Evolutionary conservation across 2,329 filamentous ascomycete genomes (phyloP), one percentile per base, ranked within the genome.

Genomic region (Trichoderma sp.): DNA sequence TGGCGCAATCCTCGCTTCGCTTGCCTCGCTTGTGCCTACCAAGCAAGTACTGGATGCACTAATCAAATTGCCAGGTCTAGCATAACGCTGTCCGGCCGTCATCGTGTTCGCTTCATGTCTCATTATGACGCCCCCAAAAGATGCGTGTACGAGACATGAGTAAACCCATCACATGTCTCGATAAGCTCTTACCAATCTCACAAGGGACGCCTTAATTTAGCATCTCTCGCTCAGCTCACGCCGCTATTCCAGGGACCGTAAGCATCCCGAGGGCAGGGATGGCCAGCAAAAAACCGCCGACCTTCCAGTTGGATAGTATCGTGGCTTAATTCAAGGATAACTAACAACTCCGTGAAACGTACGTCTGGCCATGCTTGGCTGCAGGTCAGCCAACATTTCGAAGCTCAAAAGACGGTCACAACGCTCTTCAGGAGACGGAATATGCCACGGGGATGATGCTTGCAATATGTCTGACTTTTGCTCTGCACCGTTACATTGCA

Each of bases 131-230:
- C 58, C 30, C 7, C 11, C 59, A 39, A 9, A 43, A 43, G 39
- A 62, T 28, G 39, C 23, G 7, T 17, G 28, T 53, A 53, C 47
- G 20, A 12, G n/a, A 13, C 47, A 23, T n/a, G 57, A 15, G 30
- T 20, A 28, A 55, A 30, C 9, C 9, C 32, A 30, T 17, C 50
- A 67, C 15, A 30, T 36, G 23, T n/a, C 23, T 59, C 17, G 32
- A 67, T 58, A 68, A 32, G 17, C 34, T 59, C 65, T 68, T 59
- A 43, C 34, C 34, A 58, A 59, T 59, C 65, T 43, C 34, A 58
- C 32, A 43, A 6, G 28, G 32, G 47, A 17, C 23, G 9, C 26
- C 53, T 58, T 30, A 68, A 47, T 58, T 47, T 68, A 68, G 65
- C 20, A 68, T 47, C 53, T 43, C 26, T 43, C 8, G 34, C 34